These are phyloP conservation scores for Metschnikowia sp. DNA, from an alignment of 805 yeast genomes.

Conservation along the genomic window DNA sequence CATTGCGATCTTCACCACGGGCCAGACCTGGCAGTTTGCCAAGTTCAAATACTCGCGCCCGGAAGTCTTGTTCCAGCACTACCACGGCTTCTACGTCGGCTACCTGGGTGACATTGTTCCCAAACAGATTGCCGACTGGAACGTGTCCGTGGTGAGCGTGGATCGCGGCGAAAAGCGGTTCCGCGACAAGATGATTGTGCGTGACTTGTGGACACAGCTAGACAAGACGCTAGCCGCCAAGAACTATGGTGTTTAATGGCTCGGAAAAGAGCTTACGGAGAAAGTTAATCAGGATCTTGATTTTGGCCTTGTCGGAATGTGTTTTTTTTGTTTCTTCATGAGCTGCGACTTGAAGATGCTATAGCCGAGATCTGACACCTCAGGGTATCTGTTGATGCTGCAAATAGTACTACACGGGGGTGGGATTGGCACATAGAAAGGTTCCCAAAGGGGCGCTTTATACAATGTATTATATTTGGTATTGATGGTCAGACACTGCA, in stretches of 20 bases:
- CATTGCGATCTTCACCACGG: constrained; percentile 92
- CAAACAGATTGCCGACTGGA: constrained; percentile 76
- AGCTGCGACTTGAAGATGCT: too few species aligned
- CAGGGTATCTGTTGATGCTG: too few species aligned
- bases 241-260: constrained; percentile 44
- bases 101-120: constrained; percentile 82
- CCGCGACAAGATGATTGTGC: constrained; percentile 83
- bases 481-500: too few species aligned
- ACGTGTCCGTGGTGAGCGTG: constrained; percentile 70
- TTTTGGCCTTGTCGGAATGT: too few species aligned
- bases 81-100: constrained; percentile 76
- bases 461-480: too few species aligned
- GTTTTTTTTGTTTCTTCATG: too few species aligned
- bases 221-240: constrained; percentile 68
- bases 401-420: too few species aligned
- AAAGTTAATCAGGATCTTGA: too few species aligned
- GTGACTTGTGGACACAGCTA: constrained; percentile 77
- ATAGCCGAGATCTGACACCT: too few species aligned
- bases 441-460: too few species aligned
- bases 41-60: constrained; percentile 84
- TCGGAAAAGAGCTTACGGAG: too few species aligned
- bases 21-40: constrained; percentile 96
- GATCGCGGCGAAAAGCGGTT: constrained; percentile 79
- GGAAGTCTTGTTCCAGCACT: constrained; percentile 71
- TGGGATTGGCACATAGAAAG: too few species aligned